Evolutionary conservation across 805 yeast species (phyloP).

Genomic region (Ogataea methylovora): DNA sequence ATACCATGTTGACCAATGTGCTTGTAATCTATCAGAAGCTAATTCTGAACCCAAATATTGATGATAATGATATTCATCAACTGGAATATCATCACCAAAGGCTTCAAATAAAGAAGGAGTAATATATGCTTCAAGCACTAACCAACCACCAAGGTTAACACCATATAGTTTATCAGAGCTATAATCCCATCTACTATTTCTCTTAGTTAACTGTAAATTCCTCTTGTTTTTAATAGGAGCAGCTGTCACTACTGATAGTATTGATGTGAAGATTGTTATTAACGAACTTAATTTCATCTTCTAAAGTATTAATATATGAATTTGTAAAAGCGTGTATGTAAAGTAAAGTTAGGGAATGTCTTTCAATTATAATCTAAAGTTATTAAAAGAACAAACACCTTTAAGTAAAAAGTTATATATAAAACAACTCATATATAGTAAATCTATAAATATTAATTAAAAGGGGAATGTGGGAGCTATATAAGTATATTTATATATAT

Average conservation of each 20-base stretch:
- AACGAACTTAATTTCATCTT: background rate
- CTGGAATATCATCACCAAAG: conserved; percentile 34
- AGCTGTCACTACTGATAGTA: conserved; percentile 6
- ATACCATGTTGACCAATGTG: conserved; percentile 54
- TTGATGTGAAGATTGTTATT: background rate
- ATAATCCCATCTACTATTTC: conserved; percentile 26
- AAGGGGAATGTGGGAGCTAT: no score
- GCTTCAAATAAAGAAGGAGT: conserved; percentile 53
- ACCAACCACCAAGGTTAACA: conserved; percentile 66
- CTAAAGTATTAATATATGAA: no score
- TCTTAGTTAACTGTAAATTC: conserved; percentile 19
- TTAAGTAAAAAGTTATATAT: no score
- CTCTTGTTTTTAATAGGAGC: no score
- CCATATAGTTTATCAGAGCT: conserved; percentile 35
- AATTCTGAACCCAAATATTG: conserved; percentile 38
- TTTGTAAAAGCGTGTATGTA: no score
- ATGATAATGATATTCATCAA: conserved; percentile 55
- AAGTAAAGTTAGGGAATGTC: no score
- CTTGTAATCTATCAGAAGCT: conserved; percentile 33
- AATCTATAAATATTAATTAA: no score
- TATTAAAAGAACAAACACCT: no score
- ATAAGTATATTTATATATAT: no score
- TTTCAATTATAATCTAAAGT: no score
- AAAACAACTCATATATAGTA: no score
- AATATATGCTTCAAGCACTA: conserved; percentile 62